phyloP scores from a whole-genome alignment of 768 basidiomycete genomes.

The Amanita pseudoporphyria region DNA sequence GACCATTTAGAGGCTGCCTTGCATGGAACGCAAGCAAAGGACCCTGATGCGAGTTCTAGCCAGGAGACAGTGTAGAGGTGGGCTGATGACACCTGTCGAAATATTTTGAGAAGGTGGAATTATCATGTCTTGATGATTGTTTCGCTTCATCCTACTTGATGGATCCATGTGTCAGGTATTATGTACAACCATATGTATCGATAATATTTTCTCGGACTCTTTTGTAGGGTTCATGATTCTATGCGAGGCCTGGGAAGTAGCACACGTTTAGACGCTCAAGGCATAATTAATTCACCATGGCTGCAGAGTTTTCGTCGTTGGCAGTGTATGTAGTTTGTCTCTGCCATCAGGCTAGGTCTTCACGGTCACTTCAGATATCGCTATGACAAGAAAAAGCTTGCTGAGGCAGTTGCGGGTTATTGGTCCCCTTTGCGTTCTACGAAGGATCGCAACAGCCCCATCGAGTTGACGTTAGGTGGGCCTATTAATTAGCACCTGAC shows the following conservation, averaged over 20 bases:
- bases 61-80: neutral
- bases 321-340: neutral
- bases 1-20: constrained; percentile 1
- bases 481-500: neutral
- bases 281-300: neutral
- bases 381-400: constrained; percentile 26
- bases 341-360: neutral
- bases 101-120: too few species aligned
- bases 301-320: neutral
- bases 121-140: too few species aligned
- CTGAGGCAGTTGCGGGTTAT: constrained; percentile 17
- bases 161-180: neutral
- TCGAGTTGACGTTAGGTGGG: constrained; percentile 38
- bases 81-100: neutral
- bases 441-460: constrained; percentile 8
- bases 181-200: too few species aligned
- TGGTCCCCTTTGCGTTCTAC: constrained; percentile 22
- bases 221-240: too few species aligned
- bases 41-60: neutral
- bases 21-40: neutral
- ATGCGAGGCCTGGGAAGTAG: too few species aligned
- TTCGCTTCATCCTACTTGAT: too few species aligned
- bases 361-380: constrained; percentile 10
- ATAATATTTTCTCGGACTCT: too few species aligned
- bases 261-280: neutral